Conservation (phyloP, 495 filamentous ascomycete genomes). For the Trichocladium uniseriatum region DNA sequence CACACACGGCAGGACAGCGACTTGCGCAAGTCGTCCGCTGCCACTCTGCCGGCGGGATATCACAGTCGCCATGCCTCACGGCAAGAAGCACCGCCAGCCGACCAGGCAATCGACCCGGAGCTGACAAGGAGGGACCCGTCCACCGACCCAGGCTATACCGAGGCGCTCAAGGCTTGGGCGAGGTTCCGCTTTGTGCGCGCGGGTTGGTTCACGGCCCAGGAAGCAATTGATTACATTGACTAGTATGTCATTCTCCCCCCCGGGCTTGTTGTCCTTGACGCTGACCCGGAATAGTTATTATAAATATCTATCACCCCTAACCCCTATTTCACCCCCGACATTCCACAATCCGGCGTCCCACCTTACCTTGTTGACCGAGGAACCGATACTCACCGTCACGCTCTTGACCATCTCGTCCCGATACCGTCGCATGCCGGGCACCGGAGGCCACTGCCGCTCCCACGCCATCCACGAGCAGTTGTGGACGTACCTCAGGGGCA, state of each 20-base stretch:
- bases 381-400: constrained; percentile 84
- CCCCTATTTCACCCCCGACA: constrained; percentile 80
- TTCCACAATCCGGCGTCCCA: constrained; percentile 68
- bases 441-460: constrained; percentile 72
- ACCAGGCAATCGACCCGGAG: constrained; percentile 31
- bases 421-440: constrained; percentile 67
- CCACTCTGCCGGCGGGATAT: constrained; percentile 9
- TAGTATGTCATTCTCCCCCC: constrained; percentile 50
- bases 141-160: constrained; percentile 43
- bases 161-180: constrained; percentile 78
- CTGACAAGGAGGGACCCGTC: constrained; percentile 25
- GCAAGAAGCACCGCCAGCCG: constrained; percentile 11
- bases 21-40: constrained; percentile 16
- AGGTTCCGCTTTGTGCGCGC: constrained; percentile 85
- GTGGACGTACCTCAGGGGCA: constrained; percentile 89
- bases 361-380: constrained; percentile 67
- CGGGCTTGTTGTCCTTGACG: not conserved
- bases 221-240: constrained; percentile 85
- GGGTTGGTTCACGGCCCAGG: constrained; percentile 90
- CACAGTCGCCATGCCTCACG: constrained; percentile 16
- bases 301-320: constrained; percentile 76
- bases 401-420: constrained; percentile 84
- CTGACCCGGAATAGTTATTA: constrained; percentile 58
- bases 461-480: constrained; percentile 90
- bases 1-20: constrained; percentile 13